These are phyloP conservation scores for Tubosaeta sp. DNA, from an alignment of 768 basidiomycete genomes.

Conservation along the genomic window DNA sequence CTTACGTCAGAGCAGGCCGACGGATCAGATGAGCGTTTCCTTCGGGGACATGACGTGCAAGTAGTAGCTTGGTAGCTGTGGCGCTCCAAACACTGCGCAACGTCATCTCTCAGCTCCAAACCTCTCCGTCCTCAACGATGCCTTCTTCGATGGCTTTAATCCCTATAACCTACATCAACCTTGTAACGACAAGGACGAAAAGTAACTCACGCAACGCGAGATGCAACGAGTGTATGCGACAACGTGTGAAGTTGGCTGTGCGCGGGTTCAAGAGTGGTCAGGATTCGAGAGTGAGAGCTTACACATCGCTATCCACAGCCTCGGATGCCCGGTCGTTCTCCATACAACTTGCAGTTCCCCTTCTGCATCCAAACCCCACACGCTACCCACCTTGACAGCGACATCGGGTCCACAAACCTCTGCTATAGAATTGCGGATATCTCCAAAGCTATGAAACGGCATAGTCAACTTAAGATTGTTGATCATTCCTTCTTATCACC, in stretches of 20 bases:
- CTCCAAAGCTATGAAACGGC: slow-evolving; percentile 37
- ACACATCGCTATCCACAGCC: slow-evolving; percentile 31
- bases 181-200: too few relatives aligned
- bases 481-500: slow-evolving; percentile 1
- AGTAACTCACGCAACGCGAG: slow-evolving; percentile 26
- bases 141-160: slow-evolving; percentile 30
- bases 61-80: too few relatives aligned
- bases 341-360: slow-evolving; percentile 50
- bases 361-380: slow-evolving; percentile 66
- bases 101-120: slow-evolving; percentile 1
- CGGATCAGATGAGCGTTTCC: too few relatives aligned
- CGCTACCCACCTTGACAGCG: slow-evolving; percentile 40
- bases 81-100: too few relatives aligned
- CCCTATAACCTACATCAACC: slow-evolving; percentile 17
- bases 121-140: slow-evolving; percentile 14
- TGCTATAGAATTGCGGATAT: slow-evolving; percentile 36
- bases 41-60: too few relatives aligned
- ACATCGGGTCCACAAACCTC: slow-evolving; percentile 47
- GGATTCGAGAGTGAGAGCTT: not conserved
- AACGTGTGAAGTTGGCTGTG: slow-evolving; percentile 19
- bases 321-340: slow-evolving; percentile 33
- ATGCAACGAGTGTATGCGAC: slow-evolving; percentile 27
- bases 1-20: too few relatives aligned
- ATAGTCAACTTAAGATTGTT: not conserved
- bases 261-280: not conserved